Evolutionary conservation across 2,329 filamentous ascomycete species (phyloP), one percentile per base, ranked within the genome.

Genomic region (Ilyonectria destructans): DNA sequence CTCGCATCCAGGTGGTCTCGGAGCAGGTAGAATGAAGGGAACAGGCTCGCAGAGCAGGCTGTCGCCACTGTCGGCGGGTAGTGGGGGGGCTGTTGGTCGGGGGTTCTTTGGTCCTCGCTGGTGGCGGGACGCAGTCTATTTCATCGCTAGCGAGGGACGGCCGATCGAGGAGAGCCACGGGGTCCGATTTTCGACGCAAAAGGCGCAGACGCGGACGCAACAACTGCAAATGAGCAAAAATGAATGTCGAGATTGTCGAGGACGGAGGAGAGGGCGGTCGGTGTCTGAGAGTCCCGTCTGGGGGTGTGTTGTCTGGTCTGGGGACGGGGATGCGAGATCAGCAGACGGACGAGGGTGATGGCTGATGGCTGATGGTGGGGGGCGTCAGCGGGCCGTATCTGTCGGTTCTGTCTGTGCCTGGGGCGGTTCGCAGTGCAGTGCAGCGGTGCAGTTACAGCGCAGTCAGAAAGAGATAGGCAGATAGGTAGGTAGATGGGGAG

Each of bases 371-470:
- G 69, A 73, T 72, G 66, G 70, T 66, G 71, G 56, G 63, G 66
- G 69, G 66, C 62, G 70, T 73, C 65, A 65, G 64, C 62, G 70
- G 73, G 73, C 67, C 65, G 70, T 68, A 64, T 67, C 67, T 52
- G 70, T 37, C 8, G 8, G 8, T 3, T 9, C 33, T 13, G 8
- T 13, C 33, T 35, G 35, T 73, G 65, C 66, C 52, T 71, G 49
- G 61, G 61, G 48, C 58, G 23, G 40, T 43, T 29, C 37, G 35
- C 57, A 48, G 51, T 43, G 43, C 43, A 48, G 40, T 43, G 7
- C 6, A 26, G 21, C 7, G 29, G 29, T 4, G n/a, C 10, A n/a
- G 31, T 33, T 9, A 23, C n/a, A 48, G n/a, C n/a, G 37, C 23
- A 37, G 26, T 29, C 21, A 51, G 31, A 49, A 19, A 29, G 17